These are phyloP conservation scores for Hymenochaete sp. DNA, from an alignment of 1,284 basidiomycete species.

Conservation along the genomic window DNA sequence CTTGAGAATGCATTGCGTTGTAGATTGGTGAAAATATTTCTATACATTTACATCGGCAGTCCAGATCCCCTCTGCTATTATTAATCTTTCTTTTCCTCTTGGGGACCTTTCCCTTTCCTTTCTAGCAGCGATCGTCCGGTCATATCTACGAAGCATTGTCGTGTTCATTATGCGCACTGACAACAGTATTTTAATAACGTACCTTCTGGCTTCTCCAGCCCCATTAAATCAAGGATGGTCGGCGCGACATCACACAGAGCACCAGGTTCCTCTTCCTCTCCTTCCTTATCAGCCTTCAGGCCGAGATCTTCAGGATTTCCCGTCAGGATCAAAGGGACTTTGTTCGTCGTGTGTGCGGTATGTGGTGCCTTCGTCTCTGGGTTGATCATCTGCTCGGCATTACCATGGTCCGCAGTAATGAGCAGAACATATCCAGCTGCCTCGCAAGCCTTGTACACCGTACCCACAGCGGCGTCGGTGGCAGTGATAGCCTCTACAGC, in stretches of 20 bases:
- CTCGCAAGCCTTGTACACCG: slow-evolving; percentile 76
- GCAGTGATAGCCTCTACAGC: slow-evolving; percentile 77
- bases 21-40: no score
- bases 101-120: slow-evolving; percentile 27
- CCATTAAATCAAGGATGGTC: slow-evolving; percentile 71
- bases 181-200: slow-evolving; percentile 18
- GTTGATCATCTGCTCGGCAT: slow-evolving; percentile 89
- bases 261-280: slow-evolving; percentile 47
- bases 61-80: no score
- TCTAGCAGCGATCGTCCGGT: slow-evolving; percentile 45
- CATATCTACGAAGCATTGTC: slow-evolving; percentile 37
- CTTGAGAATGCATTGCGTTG: no score
- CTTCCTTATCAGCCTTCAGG: slow-evolving; percentile 38
- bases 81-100: no score
- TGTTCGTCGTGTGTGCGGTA: slow-evolving; percentile 80
- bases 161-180: slow-evolving; percentile 13
- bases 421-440: slow-evolving; percentile 78
- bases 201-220: slow-evolving; percentile 54
- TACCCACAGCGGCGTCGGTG: slow-evolving; percentile 81
- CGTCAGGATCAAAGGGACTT: slow-evolving; percentile 73
- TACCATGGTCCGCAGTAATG: slow-evolving; percentile 89
- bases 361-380: slow-evolving; percentile 75
- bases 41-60: no score
- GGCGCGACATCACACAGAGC: slow-evolving; percentile 85
- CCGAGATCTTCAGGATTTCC: slow-evolving; percentile 44